Percentiles rank a stretch among this genome's conserved stretches.
Conservation (phyloP, 768 basidiomycete genomes). For the Suillus plorans region DNA sequence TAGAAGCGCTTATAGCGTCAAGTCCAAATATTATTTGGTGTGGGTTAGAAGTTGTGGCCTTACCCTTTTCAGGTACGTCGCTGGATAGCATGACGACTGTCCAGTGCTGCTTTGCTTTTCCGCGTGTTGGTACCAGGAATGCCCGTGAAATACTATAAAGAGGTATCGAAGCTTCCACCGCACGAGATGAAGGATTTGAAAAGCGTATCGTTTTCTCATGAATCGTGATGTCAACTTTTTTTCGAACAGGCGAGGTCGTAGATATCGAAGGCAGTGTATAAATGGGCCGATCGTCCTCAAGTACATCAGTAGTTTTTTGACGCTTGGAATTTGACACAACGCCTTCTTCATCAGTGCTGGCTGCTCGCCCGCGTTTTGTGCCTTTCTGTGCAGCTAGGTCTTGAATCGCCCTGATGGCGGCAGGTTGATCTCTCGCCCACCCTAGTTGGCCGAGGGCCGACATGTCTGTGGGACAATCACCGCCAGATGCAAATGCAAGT, state of each 20-base stretch:
- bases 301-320: conserved; percentile 18
- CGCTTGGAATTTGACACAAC: conserved; percentile 12
- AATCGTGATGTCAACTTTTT: conserved; percentile 69
- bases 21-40: conserved; percentile 71
- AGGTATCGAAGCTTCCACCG: conserved; percentile 50
- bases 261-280: conserved; percentile 68
- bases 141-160: conserved; percentile 53
- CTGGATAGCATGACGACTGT: conserved; percentile 62
- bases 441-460: conserved; percentile 13
- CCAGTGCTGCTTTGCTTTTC: conserved; percentile 72
- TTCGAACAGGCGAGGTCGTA: conserved; percentile 70
- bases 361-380: conserved; percentile 26
- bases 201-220: conserved; percentile 52
- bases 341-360: conserved; percentile 11
- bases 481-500: conserved; percentile 31
- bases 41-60: conserved; percentile 34
- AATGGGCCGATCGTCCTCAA: conserved; percentile 41
- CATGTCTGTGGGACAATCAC: conserved; percentile 21
- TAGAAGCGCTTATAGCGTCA: conserved; percentile 52
- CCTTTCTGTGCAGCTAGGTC: conserved; percentile 10
- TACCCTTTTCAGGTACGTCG: conserved; percentile 50
- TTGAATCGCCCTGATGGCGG: conserved; percentile 21
- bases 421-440: conserved; percentile 26
- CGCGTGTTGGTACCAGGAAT: conserved; percentile 74
- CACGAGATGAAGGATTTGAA: conserved; percentile 47